Conservation (phyloP, 139 green algal species). For the Chlamydomonas asymmetrica region DNA sequence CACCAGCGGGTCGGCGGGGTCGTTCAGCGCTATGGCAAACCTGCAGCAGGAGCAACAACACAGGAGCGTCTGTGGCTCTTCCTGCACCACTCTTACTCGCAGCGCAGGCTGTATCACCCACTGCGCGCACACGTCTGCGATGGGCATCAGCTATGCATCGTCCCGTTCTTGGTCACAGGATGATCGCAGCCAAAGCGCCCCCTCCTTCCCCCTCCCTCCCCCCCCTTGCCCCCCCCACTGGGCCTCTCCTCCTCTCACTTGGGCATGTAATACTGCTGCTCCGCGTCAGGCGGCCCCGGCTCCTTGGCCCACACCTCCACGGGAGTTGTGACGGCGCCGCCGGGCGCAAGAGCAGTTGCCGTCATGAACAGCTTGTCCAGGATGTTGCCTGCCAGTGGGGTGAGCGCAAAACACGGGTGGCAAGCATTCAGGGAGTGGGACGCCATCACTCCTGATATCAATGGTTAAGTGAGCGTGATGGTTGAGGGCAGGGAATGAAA, state of each 20-base stretch:
- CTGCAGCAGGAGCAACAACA: constrained; percentile 34
- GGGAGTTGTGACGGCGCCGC: too few relatives aligned
- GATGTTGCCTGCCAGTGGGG: neutral
- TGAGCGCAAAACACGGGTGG: too few relatives aligned
- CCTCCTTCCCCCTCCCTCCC: too few relatives aligned
- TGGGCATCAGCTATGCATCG: too few relatives aligned
- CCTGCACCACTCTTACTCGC: constrained; percentile 40
- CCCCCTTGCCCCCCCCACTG: too few relatives aligned
- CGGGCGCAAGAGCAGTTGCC: too few relatives aligned
- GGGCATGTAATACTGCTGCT: constrained; percentile 40
- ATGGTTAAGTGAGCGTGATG: too few relatives aligned
- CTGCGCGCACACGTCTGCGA: neutral
- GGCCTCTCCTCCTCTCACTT: constrained; percentile 65
- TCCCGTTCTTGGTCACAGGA: too few relatives aligned
- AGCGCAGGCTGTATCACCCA: neutral
- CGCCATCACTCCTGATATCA: too few relatives aligned
- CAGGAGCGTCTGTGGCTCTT: constrained; percentile 38
- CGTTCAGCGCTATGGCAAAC: constrained; percentile 87
- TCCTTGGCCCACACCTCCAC: neutral
- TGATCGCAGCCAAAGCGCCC: too few relatives aligned
- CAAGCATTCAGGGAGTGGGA: too few relatives aligned
- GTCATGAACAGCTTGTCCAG: constrained; percentile 18
- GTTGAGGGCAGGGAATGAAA: too few relatives aligned
- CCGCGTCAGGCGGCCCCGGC: constrained; percentile 15
- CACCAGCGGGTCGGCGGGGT: constrained; percentile 68